Percentiles rank a stretch among this genome's conserved stretches.
Conservation (phyloP, 345 rosid species). For the Ricinus communis region DNA sequence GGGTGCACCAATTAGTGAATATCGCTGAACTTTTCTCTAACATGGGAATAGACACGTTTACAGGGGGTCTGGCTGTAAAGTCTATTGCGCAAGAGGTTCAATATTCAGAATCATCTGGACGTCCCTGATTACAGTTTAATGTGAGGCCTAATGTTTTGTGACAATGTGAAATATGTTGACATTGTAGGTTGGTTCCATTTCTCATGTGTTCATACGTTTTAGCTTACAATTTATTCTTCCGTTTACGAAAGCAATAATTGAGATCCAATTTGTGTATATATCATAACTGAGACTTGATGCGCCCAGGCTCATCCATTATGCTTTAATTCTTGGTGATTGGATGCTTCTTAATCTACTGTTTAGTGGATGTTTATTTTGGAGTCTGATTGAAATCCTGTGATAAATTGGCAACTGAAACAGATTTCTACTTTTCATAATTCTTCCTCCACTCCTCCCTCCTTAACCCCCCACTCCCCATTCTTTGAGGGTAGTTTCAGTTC, state of each 20-base stretch:
- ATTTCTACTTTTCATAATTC: no score
- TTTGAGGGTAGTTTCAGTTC: no score
- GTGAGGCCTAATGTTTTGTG: not conserved
- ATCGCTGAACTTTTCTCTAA: conserved; percentile 21
- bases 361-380: no score
- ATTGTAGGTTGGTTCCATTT: not conserved
- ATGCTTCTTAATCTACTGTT: not conserved
- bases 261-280: conserved; percentile 6
- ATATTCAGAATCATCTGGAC: conserved; percentile 7
- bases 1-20: conserved; percentile 30
- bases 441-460: no score
- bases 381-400: no score
- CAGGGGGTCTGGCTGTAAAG: conserved; percentile 14
- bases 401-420: no score
- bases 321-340: not conserved
- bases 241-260: conserved; percentile 8
- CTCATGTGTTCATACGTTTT: conserved; percentile 11
- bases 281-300: not conserved
- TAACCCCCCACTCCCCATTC: no score
- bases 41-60: not conserved
- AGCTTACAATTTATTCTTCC: conserved; percentile 4
- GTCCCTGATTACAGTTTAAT: not conserved
- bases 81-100: not conserved
- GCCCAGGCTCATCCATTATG: not conserved
- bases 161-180: conserved; percentile 5